Evolutionary conservation across 768 basidiomycete genomes (phyloP), one percentile per base, ranked within the genome.

Genomic region (Kwoniella mangroviensis): DNA sequence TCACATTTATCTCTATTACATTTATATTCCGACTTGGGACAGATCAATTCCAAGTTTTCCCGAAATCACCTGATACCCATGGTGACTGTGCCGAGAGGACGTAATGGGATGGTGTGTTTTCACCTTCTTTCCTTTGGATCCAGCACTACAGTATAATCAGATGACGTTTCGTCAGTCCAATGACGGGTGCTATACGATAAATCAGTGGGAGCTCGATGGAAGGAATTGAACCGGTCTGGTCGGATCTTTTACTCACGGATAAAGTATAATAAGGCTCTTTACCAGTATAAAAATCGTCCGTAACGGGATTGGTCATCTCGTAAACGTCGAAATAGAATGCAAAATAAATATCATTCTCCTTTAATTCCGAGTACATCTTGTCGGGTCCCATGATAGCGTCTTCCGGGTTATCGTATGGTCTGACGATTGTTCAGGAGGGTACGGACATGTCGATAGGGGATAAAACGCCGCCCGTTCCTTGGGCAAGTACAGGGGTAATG

Each of bases 1-100:
- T 57, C 56, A 34, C 56, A 57, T 34, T 57, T 57, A 57, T 57
- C 56, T 57, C 56, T 57, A 41, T 28, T 11, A 34, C 56, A 57
- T 24, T 26, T 57, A 10, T 12, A 57, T 15, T 57, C 22, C 15
- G 3, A 11, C 19, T 57, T 57, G 12, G 21, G 21, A n/a, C 56
- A 57, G 9, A 11, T 34, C 21, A 57, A 15, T 17, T 11, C 13
- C 15, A 57, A 13, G 17, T 57, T 57, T 6, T 19, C 28, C 21
- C 56, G 15, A 57, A 24, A 26, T 1, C 28, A 15, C 56, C 56
- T 13, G 56, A 15, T 10, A 57, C 22, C 56, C 56, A 57, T 6
- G 22, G 22, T 34, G 21, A 17, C 24, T 12, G 15, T 57, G 22
- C 12, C 15, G 12, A 6, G 3, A 57, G 15, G 13, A 34, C 56